A percentile compares a stretch with the other conserved stretches of the same genome.
Conservation (phyloP, 495 filamentous ascomycete species). For the Aspergillus indologenus region DNA sequence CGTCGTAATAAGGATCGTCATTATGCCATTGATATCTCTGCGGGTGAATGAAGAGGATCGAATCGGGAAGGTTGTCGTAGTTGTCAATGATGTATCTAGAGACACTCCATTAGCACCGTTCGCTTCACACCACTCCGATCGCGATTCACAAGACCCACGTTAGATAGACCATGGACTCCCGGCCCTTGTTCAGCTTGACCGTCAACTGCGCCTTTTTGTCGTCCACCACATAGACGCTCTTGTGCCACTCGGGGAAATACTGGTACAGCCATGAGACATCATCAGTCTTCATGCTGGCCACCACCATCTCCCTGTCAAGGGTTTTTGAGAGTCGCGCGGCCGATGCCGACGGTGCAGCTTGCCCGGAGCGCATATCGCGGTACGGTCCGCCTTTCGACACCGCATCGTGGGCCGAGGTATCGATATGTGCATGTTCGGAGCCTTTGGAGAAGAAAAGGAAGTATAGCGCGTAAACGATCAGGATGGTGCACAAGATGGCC, state of each 20-base stretch:
- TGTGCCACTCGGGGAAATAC: slow-evolving; percentile 46
- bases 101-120: not conserved
- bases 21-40: slow-evolving; percentile 65
- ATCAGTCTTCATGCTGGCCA: slow-evolving; percentile 51
- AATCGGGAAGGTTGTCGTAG: slow-evolving; percentile 57
- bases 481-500: slow-evolving; percentile 40
- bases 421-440: slow-evolving; percentile 19
- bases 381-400: slow-evolving; percentile 16
- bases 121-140: not conserved
- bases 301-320: slow-evolving; percentile 49
- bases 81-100: slow-evolving; percentile 60
- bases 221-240: slow-evolving; percentile 53
- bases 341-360: slow-evolving; percentile 21
- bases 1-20: slow-evolving; percentile 49
- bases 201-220: slow-evolving; percentile 44
- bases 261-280: slow-evolving; percentile 56
- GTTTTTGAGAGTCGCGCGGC: slow-evolving; percentile 14
- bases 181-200: slow-evolving; percentile 51
- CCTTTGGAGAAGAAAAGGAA: slow-evolving; percentile 37
- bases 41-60: slow-evolving; percentile 61
- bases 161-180: slow-evolving; percentile 58
- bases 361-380: slow-evolving; percentile 25
- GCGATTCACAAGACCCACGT: slow-evolving; percentile 44
- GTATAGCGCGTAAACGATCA: slow-evolving; percentile 40
- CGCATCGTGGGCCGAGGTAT: slow-evolving; percentile 24